phyloP scores from a whole-genome alignment of 768 basidiomycete genomes.

The Sporobolomyces phaffii region DNA sequence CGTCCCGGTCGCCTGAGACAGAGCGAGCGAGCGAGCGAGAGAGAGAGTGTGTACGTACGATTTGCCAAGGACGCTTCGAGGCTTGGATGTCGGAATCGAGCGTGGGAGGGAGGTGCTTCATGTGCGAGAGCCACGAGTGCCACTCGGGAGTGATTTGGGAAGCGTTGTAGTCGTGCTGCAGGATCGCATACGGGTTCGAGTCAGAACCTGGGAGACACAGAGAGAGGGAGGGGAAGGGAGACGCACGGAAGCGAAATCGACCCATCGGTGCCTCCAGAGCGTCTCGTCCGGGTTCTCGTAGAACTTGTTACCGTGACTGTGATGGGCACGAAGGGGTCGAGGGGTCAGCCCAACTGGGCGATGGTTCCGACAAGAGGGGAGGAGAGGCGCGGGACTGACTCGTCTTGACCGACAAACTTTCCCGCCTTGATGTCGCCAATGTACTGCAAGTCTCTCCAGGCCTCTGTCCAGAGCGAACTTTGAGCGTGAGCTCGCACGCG shows the following conservation, averaged over 20 bases:
- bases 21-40: background rate
- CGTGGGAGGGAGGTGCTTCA: conserved; percentile 73
- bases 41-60: conserved; percentile 61
- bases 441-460: conserved; percentile 59
- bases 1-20: too few species aligned
- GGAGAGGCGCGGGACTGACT: conserved; percentile 55
- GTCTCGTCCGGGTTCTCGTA: conserved; percentile 62
- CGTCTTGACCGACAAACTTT: conserved; percentile 66
- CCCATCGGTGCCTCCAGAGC: conserved; percentile 89
- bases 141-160: conserved; percentile 91
- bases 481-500: background rate
- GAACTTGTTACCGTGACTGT: conserved; percentile 89
- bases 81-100: conserved; percentile 59
- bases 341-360: background rate
- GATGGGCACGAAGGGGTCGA: conserved; percentile 2
- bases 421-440: conserved; percentile 92
- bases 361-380: background rate
- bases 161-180: conserved; percentile 66
- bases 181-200: background rate
- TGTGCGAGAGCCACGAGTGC: conserved; percentile 93
- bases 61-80: conserved; percentile 65
- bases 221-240: background rate
- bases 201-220: background rate
- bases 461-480: conserved; percentile 17
- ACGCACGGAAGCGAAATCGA: conserved; percentile 78